A percentile compares a stretch with the other conserved stretches of the same genome.
Evolutionary conservation across 129 eudicot genomes (phyloP).

Genomic region (carrot (Daucus carota)): DH1_v3.0 NC_030384.2:42370001-42370500

Average conservation of each 20-base stretch:
- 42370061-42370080: not conserved
- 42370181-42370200: not conserved
- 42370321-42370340: not conserved
- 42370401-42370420: no score
- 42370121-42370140: not conserved
- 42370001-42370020: not conserved
- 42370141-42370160: not conserved
- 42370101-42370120: slow-evolving; percentile 1
- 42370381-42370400: no score
- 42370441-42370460: no score
- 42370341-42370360: no score
- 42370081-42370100: not conserved
- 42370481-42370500: no score
- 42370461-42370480: no score
- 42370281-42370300: not conserved
- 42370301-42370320: not conserved
- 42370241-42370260: not conserved
- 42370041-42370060: not conserved
- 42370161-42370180: not conserved
- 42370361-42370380: no score
- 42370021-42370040: not conserved
- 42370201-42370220: not conserved
- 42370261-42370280: not conserved
- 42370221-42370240: not conserved
- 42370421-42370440: no score